Evolutionary conservation across 1,284 basidiomycete genomes (phyloP).

Genomic region (Phellopilus nigrolimitatus): DNA sequence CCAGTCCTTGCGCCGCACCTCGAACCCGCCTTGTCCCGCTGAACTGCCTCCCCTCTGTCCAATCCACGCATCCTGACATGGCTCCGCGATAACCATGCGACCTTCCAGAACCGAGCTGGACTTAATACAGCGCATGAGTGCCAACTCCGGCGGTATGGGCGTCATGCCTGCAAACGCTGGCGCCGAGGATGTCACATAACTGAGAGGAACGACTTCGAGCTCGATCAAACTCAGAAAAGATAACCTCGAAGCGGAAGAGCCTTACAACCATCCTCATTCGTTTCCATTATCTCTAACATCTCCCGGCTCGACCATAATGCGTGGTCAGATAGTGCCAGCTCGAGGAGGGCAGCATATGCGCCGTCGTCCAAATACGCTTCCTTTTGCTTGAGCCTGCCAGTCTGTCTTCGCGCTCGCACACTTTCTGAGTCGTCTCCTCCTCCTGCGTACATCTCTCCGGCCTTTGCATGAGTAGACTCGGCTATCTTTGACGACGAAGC

Average conservation of each 20-base stretch:
- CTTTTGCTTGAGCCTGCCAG: not conserved
- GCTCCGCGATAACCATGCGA: constrained; percentile 48
- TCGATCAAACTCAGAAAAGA: constrained; percentile 22
- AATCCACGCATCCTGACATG: constrained; percentile 37
- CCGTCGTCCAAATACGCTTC: constrained; percentile 28
- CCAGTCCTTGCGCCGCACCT: constrained; percentile 53
- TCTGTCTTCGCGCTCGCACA: not conserved
- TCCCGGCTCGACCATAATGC: constrained; percentile 54
- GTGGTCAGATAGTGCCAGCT: constrained; percentile 61
- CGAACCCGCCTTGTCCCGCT: constrained; percentile 41
- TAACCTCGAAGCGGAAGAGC: constrained; percentile 22
- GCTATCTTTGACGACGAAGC: not conserved
- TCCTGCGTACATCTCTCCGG: not conserved
- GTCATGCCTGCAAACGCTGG: constrained; percentile 2
- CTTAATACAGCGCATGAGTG: constrained; percentile 46
- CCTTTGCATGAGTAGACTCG: not conserved
- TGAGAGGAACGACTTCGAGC: constrained; percentile 52
- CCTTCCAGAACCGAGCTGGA: constrained; percentile 47
- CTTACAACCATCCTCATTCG: constrained; percentile 47
- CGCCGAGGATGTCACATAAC: constrained; percentile 26
- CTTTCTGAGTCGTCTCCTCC: not conserved
- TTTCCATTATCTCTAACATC: constrained; percentile 44
- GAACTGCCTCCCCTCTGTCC: constrained; percentile 29
- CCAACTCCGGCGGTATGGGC: constrained; percentile 38
- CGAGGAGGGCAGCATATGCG: constrained; percentile 45